Base-by-base conservation (phyloP, 768 basidiomycete genomes). In the Cyathus striatus region DNA sequence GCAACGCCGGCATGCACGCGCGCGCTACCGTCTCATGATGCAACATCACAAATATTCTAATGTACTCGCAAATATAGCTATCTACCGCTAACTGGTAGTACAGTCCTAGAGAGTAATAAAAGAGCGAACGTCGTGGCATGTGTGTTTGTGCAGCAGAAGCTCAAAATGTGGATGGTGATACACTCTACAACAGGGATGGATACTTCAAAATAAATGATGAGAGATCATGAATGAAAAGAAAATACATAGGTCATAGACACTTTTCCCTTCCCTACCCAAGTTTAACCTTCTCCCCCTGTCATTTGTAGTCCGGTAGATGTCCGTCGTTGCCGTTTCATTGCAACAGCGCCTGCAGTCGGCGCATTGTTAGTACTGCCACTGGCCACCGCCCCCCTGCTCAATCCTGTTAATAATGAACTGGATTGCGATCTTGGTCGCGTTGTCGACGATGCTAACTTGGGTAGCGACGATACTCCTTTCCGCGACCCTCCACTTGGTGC, bases 271-370 rank as follows among this genome's bases (percentile, higher is more conserved):
- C 24, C 34, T 21, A 26, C 36, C 40, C 48, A 21, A 42, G 43
- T 34, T 54, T 54, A 63, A 43, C 53, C 52, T 46, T 65, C 61
- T 45, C 60, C 54, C n/a, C 67, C 61, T 41, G 68, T 60, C 47
- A 63, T 60, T 49, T 73, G 74, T 37, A 73, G 54, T 47, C 75
- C 72, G 23, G 76, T 73, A 41, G 86, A 89, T 51, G 81, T 83
- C 72, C 88, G 79, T 69, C 88, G 73, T 56, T 90, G 88, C 49
- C 88, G 72, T 66, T 90, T 90, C 76, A 90, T 73, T 27, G 83
- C 65, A 32, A 69, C 58, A 12, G 66, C 55, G 17, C 65, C 65
- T 39, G 55, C 54, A 35, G 58, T 57, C 5, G 56, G 27, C 7
- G 7, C 52, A 27, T 53, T 55, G 12, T 64, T 57, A 13, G 59